phyloP scores from a whole-genome alignment of 2,329 filamentous ascomycete species.

The Alternaria atra region DNA sequence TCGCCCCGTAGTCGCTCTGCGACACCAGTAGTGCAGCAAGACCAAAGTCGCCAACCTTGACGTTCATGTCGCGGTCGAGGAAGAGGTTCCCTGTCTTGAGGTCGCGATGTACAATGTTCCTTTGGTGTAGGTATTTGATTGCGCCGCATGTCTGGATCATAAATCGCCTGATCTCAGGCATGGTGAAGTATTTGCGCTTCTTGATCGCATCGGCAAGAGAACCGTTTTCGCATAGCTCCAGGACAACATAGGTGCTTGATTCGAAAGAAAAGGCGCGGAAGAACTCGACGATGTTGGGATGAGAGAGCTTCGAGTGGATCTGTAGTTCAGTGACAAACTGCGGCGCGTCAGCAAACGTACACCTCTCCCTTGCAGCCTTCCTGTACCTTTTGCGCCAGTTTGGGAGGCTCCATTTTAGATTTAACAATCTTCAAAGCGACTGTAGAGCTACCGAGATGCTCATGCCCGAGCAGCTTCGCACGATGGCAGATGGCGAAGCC shows the following conservation, averaged over 20 bases:
- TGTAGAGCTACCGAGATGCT: constrained; percentile 67
- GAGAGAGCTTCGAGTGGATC: constrained; percentile 97
- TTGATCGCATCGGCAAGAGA: constrained; percentile 98
- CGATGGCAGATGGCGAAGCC: constrained; percentile 85
- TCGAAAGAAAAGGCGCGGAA: constrained; percentile 91
- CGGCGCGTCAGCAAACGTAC: constrained; percentile 32
- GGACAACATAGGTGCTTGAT: constrained; percentile 88
- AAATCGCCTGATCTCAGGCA: constrained; percentile 93
- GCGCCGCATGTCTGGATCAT: constrained; percentile 94
- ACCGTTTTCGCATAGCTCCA: constrained; percentile 94
- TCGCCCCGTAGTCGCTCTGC: constrained; percentile 84
- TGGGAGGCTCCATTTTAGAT: constrained; percentile 78
- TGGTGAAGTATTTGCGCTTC: constrained; percentile 85
- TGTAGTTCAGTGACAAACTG: constrained; percentile 85
- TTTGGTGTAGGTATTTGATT: constrained; percentile 96
- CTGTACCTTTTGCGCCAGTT: constrained; percentile 84
- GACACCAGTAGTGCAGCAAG: constrained; percentile 91
- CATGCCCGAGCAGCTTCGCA: constrained; percentile 68
- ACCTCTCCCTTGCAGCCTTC: background rate
- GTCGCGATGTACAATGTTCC: constrained; percentile 95
- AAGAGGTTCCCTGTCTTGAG: constrained; percentile 99
- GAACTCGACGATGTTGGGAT: constrained; percentile 96
- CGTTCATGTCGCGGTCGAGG: constrained; percentile 91
- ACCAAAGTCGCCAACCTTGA: constrained; percentile 98
- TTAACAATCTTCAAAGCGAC: constrained; percentile 85